Evolutionary conservation across 176 grass and related monocot species (phyloP), one percentile per base, ranked within the genome.

Genomic region (Triticum urartu): DNA sequence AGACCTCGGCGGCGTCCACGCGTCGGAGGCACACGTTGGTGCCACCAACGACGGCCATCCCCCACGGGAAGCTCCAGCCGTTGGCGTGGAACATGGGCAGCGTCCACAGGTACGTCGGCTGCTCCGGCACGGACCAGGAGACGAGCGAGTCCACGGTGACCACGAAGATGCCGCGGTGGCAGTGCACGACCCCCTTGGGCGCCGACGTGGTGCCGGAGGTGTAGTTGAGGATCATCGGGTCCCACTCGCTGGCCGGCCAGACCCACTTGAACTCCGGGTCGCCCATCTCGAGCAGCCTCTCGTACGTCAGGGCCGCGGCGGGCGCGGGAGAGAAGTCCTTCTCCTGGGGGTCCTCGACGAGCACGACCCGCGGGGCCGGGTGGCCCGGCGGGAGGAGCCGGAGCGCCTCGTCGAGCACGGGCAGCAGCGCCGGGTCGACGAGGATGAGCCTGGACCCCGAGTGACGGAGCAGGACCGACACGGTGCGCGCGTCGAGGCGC

Each of bases 21-120:
- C 89, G 95, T 69, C 93, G 88, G 33, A 95, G 87, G 88, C 95
- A 98, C 3, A 95, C 75, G 83, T 94, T 98, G 61, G 93, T 94
- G 63, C 95, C 95, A 62, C 93, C 95, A 15, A 89, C 86, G 63
- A 81, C 86, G 22, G 95, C 90, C 87, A 98, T 81, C 24, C 95
- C 93, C 95, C 95, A 98, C 1, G 95, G 90, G 81, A 89, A 98
- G 84, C 88, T 94, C 95, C 93, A 98, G 0, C 95, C 95, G 65
- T 98, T 98, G 81, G 88, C 93, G 88, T 98, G 95, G 85, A 95
- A 98, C 93, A 98, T 91, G 59, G 93, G 93, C 50, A 98, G 90
- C 52, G 95, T 98, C 95, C 95, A 98, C 38, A 98, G 84, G 83
- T 92, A 98, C 58, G 87, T 89, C 36, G 95, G 95, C 35, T 59